A percentile compares a stretch with the other conserved stretches of the same genome.
phyloP scores from a whole-genome alignment of 768 basidiomycete genomes.

The Auricularia auricula-judae region DNA sequence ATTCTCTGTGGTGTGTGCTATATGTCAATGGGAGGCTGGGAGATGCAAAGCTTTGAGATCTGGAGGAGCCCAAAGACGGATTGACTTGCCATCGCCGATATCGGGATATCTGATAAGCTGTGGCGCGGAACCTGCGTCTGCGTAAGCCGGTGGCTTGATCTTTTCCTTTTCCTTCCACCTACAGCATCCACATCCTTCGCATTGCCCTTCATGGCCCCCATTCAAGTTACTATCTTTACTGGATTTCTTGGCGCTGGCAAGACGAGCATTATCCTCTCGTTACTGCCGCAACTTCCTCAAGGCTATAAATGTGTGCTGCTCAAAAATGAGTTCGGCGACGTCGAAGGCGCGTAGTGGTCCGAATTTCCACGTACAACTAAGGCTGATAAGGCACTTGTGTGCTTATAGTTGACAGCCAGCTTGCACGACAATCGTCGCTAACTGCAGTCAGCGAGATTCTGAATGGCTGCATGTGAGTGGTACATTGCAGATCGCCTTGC shows the following conservation, averaged over 20 bases:
- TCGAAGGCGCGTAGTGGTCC: conserved; percentile 43
- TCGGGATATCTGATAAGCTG: too few species aligned
- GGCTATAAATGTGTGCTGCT: conserved; percentile 84
- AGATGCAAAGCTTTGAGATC: too few species aligned
- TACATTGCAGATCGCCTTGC: not conserved
- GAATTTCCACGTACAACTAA: too few species aligned
- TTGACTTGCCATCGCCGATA: too few species aligned
- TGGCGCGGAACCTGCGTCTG: too few species aligned
- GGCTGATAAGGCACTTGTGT: not conserved
- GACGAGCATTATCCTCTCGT: conserved; percentile 69
- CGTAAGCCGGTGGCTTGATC: too few species aligned
- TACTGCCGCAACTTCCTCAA: conserved; percentile 70
- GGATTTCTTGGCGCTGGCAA: conserved; percentile 83
- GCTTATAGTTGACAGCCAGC: conserved; percentile 71
- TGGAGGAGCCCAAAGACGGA: too few species aligned
- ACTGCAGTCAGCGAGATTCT: conserved; percentile 86
- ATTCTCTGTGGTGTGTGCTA: too few species aligned
- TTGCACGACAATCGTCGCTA: conserved; percentile 74
- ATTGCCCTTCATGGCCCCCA: conserved; percentile 20
- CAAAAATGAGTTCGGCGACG: conserved; percentile 95
- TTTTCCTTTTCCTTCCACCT: too few species aligned
- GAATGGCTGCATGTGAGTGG: conserved; percentile 84
- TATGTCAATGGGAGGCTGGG: too few species aligned
- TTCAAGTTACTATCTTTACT: conserved; percentile 92
- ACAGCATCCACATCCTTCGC: too few species aligned